Evolutionary conservation across 352 stramenopile genomes (phyloP), one percentile per base, ranked within the genome.

Genomic region (Globisporangium spiculum): DNA sequence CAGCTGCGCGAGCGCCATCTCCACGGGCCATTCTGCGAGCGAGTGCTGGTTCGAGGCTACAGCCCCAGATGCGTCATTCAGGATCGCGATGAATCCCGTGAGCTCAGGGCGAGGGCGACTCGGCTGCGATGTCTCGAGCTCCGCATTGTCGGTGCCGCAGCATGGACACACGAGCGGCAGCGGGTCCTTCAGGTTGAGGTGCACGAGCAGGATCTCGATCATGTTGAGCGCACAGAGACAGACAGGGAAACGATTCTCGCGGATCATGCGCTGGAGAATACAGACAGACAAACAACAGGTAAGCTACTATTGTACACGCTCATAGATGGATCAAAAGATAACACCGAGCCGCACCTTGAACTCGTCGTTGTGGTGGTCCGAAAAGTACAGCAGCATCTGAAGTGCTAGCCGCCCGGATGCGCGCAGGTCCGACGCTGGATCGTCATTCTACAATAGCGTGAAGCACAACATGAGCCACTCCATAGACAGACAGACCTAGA

Each of bases 241-340:
- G 14, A 92, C 77, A 2, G 83, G 83, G 62, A 90, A 91, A n/a
- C 79, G 79, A 61, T 91, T 91, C 34, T 91, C 83, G 16, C 77
- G 74, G 58, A 89, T 68, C 67, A 91, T 87, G 46, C 83, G 81
- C 83, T 91, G 60, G 12, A 57, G 20, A 66, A 8, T 52, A 57
- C 1, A 52, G 53, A 48, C 26, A 71, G 69, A 38, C 20, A 63
- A 22, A 55, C 22, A 18, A 5, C 18, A 27, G 12, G 38, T 46
- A 6, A 46, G 38, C 38, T 46, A 46, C 9, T 18, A 46, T 3
- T 18, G 3, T 7, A 18, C n/a, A 55, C 32, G 50, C 27, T 6
- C 20, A 22, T 14, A 46, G 24, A 54, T 48, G 3, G 10, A 22
- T 36, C 54, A 55, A 16, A 44, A 38, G 22, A 26, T 24, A 14